These are phyloP conservation scores for Sarcomyxa edulis DNA, from an alignment of 768 basidiomycete genomes.

Conservation along the genomic window DNA sequence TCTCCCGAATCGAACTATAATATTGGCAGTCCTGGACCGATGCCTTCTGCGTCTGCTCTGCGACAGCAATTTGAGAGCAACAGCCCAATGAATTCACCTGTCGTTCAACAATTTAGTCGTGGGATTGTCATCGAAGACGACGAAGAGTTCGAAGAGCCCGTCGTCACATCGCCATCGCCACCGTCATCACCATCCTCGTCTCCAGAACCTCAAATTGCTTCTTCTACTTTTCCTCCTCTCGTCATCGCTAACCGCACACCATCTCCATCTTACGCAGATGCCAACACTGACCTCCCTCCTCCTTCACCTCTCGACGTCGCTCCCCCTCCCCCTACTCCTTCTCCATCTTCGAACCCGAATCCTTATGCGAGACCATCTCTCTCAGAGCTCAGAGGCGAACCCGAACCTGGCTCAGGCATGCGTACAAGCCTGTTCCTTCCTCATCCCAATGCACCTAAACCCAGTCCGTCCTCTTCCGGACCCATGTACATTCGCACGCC, in stretches of 20 bases:
- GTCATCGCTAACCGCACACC: slow-evolving; percentile 21
- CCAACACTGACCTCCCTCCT: slow-evolving; percentile 7
- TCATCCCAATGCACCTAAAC: slow-evolving; percentile 43
- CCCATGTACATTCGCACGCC: slow-evolving; percentile 52
- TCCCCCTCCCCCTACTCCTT: slow-evolving; percentile 11
- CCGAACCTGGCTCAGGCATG: slow-evolving; percentile 18
- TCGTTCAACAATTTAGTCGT: slow-evolving; percentile 10
- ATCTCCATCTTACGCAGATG: slow-evolving; percentile 11
- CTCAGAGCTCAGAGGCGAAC: slow-evolving; percentile 23
- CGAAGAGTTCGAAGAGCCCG: slow-evolving; percentile 16
- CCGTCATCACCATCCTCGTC: slow-evolving; percentile 13
- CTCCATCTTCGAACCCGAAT: slow-evolving; percentile 8
- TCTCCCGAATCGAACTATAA: slow-evolving; percentile 12
- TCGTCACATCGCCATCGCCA: not conserved
- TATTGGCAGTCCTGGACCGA: slow-evolving; percentile 12
- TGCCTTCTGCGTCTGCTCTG: slow-evolving; percentile 16
- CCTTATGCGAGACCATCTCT: slow-evolving; percentile 25
- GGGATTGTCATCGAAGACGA: slow-evolving; percentile 44
- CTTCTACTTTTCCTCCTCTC: slow-evolving; percentile 8
- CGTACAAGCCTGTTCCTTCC: slow-evolving; percentile 35
- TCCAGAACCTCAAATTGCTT: slow-evolving; percentile 17
- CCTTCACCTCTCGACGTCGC: slow-evolving; percentile 11
- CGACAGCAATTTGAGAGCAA: slow-evolving; percentile 28
- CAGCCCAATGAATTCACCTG: slow-evolving; percentile 9
- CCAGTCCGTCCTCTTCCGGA: slow-evolving; percentile 32